Evolutionary conservation across 306 rosid genomes (phyloP), one percentile per base, ranked within the genome.

Genomic region (Vicia sativa): DNA sequence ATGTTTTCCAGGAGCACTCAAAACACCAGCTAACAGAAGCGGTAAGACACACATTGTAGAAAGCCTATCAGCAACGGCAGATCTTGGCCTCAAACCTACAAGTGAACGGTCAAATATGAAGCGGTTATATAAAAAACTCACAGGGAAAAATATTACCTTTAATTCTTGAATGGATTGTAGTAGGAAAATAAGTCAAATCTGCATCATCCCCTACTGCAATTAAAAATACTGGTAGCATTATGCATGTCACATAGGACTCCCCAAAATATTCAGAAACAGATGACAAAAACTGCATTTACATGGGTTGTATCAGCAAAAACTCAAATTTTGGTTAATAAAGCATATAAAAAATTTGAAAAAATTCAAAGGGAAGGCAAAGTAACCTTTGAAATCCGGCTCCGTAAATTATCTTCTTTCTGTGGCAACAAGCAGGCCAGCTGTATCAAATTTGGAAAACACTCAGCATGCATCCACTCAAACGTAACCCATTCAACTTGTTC

Each of bases 401-500:
- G 82, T 73, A 93, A 82, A 68, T 77, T 82, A 68, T 93, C 99
- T 80, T 90, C 99, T 81, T 93, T 93, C 34, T 88, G 97, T 63
- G 96, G 93, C 70, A 93, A 83, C 71, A 85, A 79, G 84, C 96
- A 86, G 45, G 92, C 89, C 64, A 93, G 81, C 74, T 85, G 85
- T 55, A 93, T 85, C 81, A 93, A 83, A 77, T 80, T 85, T 65
- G 99, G 95, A 77, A 93, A 82, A 85, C 99, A 93, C 49, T 88
- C 88, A 39, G 66, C 80, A 81, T 93, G 99, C 77, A 93, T 78
- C 97, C 99, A 93, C 78, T 93, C 99, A 82, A 93, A 88, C 62
- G 87, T 84, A 80, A 81, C 84, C 96, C 95, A 90, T 74, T 80
- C 90, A 62, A 84, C 80, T 82, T 78, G 81, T 58, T 86, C 97